These are phyloP conservation scores for Hepatocystis sp. DNA, from an alignment of 169 alveolate species.

Conservation along the genomic window DNA sequence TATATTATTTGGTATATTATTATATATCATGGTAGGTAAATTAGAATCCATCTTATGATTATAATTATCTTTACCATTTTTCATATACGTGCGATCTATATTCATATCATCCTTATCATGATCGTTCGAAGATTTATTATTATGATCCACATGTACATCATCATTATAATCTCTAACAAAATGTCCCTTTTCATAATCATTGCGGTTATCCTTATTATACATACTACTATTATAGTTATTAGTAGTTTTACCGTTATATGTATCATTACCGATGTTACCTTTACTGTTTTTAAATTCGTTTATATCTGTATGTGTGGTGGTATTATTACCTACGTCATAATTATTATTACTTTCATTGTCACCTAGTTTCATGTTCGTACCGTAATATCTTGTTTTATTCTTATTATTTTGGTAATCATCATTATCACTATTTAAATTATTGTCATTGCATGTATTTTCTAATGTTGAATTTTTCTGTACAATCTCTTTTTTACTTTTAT, in stretches of 20 bases:
- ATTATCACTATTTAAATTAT: conserved; percentile 5
- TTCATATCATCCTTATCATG: conserved; percentile 10
- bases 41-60: background rate
- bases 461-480: background rate
- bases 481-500: conserved; percentile 11
- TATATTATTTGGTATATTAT: background rate
- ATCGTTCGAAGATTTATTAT: background rate
- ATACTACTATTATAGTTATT: background rate
- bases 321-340: too few species aligned
- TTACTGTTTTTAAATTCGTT: conserved; percentile 1
- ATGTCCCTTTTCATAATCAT: background rate
- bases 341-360: too few species aligned
- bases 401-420: conserved; percentile 1
- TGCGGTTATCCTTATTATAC: background rate
- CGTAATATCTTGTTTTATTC: background rate
- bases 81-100: background rate
- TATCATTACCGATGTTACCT: background rate
- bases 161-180: background rate
- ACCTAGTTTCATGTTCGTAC: background rate
- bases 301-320: too few species aligned
- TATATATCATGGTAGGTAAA: conserved; percentile 10
- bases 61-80: background rate
- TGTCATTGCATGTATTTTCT: conserved; percentile 5
- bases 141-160: too few species aligned
- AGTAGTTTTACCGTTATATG: conserved; percentile 1